Evolutionary conservation across 352 stramenopile species (phyloP), one percentile per base, ranked within the genome.

Genomic region (Globisporangium barbulae): DNA sequence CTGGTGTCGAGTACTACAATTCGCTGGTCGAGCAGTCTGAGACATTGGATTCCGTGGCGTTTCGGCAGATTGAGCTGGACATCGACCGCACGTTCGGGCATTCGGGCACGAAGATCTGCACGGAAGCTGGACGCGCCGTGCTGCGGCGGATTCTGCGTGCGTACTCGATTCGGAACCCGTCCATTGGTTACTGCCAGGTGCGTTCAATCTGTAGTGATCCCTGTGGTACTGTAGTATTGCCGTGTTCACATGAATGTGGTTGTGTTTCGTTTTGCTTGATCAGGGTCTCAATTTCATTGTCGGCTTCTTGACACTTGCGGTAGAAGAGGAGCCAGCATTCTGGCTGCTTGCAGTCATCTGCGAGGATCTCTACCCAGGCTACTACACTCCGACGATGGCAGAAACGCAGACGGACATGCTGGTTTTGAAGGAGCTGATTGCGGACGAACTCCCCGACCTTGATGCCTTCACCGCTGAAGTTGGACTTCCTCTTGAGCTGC

Each of bases 361-460:
- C 22, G 90, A 98, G 72, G 90, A 97, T 63, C 64, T 97, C 22
- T 90, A 90, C 42, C 89, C 88, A 1, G 88, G 88, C 1, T 96
- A 96, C 63, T 97, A 97, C 68, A 94, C 87, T 2, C 85, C 86
- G 45, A 73, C 81, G 8, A 97, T 97, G 90, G 73, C 79, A n/a
- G 90, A 91, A 30, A 95, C 90, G 17, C 86, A 97, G 63, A 88
- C 85, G 4, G 90, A 97, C 60, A 93, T 96, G 85, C 69, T 86
- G n/a, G 89, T 97, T 31, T 67, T 97, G 5, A 93, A 95, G 54
- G 70, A 90, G 35, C 73, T 97, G 39, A 93, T 97, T 30, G 76
- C 82, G 10, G 80, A 93, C 49, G 83, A 96, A 39, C 67, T 97
- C 17, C 87, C 87, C 21, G 49, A 68, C 9, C 64, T 97, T 0